Evolutionary conservation across 2,329 filamentous ascomycete species (phyloP).

Genomic region (Metarhizium robertsii): DNA sequence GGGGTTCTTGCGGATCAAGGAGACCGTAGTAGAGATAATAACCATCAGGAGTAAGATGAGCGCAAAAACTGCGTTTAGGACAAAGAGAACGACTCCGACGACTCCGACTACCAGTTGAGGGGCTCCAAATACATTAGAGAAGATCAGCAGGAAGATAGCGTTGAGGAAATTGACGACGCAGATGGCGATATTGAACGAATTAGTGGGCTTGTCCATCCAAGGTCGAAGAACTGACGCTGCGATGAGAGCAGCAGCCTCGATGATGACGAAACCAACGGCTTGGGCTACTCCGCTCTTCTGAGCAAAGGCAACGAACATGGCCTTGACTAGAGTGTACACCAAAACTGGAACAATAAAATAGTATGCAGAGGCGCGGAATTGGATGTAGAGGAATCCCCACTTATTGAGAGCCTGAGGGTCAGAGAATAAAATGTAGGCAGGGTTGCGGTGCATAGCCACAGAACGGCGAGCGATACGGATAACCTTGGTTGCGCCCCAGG

Average conservation of each 20-base stretch:
- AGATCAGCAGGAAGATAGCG: constrained; percentile 79
- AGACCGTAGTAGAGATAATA: constrained; percentile 48
- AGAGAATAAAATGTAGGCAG: constrained; percentile 93
- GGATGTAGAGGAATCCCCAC: constrained; percentile 96
- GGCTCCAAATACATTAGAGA: constrained; percentile 77
- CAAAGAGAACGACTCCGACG: constrained; percentile 82
- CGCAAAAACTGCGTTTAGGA: constrained; percentile 77
- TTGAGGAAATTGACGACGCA: constrained; percentile 85
- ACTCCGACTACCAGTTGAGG: constrained; percentile 77
- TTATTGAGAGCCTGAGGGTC: constrained; percentile 92
- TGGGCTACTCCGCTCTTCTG: constrained; percentile 65
- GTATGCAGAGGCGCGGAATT: constrained; percentile 91
- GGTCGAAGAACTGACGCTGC: constrained; percentile 71
- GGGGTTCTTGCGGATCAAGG: constrained; percentile 85
- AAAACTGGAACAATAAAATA: constrained; percentile 84
- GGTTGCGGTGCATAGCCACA: constrained; percentile 86
- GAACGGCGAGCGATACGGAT: constrained; percentile 82
- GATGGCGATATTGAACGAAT: constrained; percentile 92
- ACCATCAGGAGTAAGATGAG: constrained; percentile 77
- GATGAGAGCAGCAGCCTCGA: constrained; percentile 73
- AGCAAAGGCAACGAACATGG: constrained; percentile 76
- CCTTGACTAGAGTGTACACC: constrained; percentile 73
- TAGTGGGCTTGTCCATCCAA: constrained; percentile 99
- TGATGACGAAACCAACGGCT: constrained; percentile 71
- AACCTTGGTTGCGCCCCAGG: constrained; percentile 84